Base-by-base conservation (phyloP, 2,329 filamentous ascomycete genomes). In the Scedosporium aurantiacum region DNA sequence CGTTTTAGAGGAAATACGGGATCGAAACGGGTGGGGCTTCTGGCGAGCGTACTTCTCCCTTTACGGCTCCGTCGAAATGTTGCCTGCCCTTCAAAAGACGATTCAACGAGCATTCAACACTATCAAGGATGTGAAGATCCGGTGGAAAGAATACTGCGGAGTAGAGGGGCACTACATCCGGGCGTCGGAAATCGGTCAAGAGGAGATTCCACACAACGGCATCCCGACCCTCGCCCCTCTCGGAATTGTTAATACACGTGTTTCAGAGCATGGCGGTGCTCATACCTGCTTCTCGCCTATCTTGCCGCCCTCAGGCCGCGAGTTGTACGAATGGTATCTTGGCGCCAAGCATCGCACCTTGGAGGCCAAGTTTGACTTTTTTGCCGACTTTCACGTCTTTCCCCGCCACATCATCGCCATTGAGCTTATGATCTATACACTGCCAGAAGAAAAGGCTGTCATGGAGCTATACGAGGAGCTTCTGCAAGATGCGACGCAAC, bases 401-500 rank as follows among this genome's bases (percentile, higher is more conserved):
- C 61, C 37, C 27, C 57, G 52, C 25, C 63, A 62, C 57, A 58
- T 61, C 45, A 60, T 62, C 41, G 64, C 21, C 40, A 64, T 63
- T 32, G 23, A 47, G 8, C 60, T 63, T 4, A 21, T 61, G 23
- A 37, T 62, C 7, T 64, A 63, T 18, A 58, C 43, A 0, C 50
- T 59, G 5, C 3, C n/a, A 8, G 61, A 54, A 0, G 54, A 14
- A 14, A 1, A 16, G 47, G 47, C 23, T 23, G 25, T 28, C 6
- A 28, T 55, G 14, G 45, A 21, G 4, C 57, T 62, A 5, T 59
- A 62, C 18, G 32, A 23, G 47, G 21, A 43, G n/a, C 47, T 79
- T 16, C 63, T 57, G 18, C 60, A 54, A 16, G 60, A 58, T 40
- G 25, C 21, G 16, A 18, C 56, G 54, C 14, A 21, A 43, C 54